Evolutionary conservation across 2,329 filamentous ascomycete genomes (phyloP).

Genomic region (Cercospora sojina): DNA sequence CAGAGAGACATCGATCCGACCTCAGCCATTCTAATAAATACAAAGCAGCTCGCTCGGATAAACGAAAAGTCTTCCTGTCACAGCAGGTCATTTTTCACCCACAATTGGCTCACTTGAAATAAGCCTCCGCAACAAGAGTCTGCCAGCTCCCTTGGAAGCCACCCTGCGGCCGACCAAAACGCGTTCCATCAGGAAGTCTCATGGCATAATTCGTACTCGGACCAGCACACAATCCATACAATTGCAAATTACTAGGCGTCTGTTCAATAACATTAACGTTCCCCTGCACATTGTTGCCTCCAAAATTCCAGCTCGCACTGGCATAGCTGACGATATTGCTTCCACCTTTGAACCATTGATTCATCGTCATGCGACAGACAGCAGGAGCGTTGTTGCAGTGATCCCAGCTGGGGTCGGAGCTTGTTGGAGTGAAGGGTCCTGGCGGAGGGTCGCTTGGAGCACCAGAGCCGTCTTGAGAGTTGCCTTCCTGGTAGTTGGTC

Average conservation of each 20-base stretch:
- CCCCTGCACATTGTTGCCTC: conserved; percentile 3
- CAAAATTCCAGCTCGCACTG: conserved; percentile 42
- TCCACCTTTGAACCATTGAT: conserved; percentile 19
- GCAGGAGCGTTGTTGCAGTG: conserved; percentile 19
- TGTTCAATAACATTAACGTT: conserved; percentile 20
- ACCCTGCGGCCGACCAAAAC: conserved; percentile 14
- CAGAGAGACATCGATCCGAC: neutral
- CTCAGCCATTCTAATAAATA: neutral
- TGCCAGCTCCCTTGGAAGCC: conserved; percentile 18
- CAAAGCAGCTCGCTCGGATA: neutral
- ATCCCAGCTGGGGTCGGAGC: conserved; percentile 31
- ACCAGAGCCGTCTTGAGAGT: neutral
- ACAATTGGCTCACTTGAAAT: neutral
- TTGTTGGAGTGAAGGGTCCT: conserved; percentile 36
- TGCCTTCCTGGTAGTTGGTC: conserved; percentile 47
- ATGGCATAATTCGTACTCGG: conserved; percentile 13
- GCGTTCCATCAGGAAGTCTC: conserved; percentile 15
- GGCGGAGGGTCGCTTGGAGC: conserved; percentile 33
- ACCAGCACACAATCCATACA: conserved; percentile 13
- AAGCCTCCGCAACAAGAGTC: conserved; percentile 14
- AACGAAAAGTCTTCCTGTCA: neutral
- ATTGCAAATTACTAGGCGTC: neutral
- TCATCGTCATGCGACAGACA: conserved; percentile 35
- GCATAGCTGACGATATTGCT: conserved; percentile 40
- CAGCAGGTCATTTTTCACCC: too few species aligned